These are phyloP conservation scores for Gossypium raimondii DNA, from an alignment of 345 rosid genomes.

Conservation along the genomic window DNA sequence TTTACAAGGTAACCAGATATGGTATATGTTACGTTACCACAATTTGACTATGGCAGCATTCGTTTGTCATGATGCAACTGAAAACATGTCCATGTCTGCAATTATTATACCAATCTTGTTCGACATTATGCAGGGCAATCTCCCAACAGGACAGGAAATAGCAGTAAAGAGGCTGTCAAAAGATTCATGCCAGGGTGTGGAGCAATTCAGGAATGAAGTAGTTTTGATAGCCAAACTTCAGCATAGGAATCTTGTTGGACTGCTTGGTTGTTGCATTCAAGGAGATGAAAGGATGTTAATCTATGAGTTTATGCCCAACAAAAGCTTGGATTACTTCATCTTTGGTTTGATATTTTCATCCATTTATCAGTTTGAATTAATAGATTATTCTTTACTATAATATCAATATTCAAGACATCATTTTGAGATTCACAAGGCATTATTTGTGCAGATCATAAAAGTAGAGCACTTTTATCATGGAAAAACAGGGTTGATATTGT, in stretches of 20 bases:
- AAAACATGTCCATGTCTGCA: neutral
- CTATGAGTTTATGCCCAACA: constrained; percentile 11
- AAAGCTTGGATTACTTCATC: constrained; percentile 11
- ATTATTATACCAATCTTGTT: neutral
- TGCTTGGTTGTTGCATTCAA: constrained; percentile 17
- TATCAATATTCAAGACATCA: neutral
- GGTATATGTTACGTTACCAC: neutral
- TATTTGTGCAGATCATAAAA: constrained; percentile 12
- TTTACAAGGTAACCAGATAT: constrained; percentile 10
- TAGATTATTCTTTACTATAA: neutral
- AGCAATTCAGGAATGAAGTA: constrained; percentile 28
- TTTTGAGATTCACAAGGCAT: neutral
- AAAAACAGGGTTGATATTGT: constrained; percentile 25
- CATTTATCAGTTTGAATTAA: neutral
- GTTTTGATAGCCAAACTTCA: constrained; percentile 30
- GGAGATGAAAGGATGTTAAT: constrained; percentile 13
- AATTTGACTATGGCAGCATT: neutral
- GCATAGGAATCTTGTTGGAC: constrained; percentile 31
- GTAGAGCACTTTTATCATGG: constrained; percentile 12
- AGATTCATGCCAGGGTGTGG: constrained; percentile 24
- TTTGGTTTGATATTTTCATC: constrained; percentile 5
- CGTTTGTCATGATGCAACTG: neutral
- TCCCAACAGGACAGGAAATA: constrained; percentile 24
- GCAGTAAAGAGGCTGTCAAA: constrained; percentile 31
- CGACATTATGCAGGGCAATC: constrained; percentile 19